Conservation (phyloP, 2,329 filamentous ascomycete species). For the Clarireedia sp. region DNA sequence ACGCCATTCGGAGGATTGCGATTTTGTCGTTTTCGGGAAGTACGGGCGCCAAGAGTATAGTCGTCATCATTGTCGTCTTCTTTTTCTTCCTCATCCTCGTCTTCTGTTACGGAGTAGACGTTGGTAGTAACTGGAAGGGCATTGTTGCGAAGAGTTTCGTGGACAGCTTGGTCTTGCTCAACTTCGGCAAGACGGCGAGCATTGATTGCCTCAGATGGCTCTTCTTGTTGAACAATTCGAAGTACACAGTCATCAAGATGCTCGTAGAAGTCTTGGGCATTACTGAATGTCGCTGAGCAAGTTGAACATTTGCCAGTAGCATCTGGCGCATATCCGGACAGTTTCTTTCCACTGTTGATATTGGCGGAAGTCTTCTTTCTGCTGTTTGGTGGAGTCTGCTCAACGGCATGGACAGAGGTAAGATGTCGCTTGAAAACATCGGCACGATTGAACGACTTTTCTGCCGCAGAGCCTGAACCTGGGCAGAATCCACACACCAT, state of each 20-base stretch:
- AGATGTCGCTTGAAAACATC: slow-evolving; percentile 97
- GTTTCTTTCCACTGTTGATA: slow-evolving; percentile 39
- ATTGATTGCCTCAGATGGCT: slow-evolving; percentile 62
- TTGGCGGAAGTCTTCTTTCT: slow-evolving; percentile 53
- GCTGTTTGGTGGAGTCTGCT: slow-evolving; percentile 87
- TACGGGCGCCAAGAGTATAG: slow-evolving; percentile 43
- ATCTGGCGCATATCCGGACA: slow-evolving; percentile 64
- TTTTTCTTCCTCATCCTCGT: slow-evolving; percentile 48
- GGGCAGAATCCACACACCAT: slow-evolving; percentile 98
- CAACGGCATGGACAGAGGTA: slow-evolving; percentile 85
- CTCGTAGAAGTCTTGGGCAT: slow-evolving; percentile 94
- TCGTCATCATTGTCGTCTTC: slow-evolving; percentile 49
- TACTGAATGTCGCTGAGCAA: slow-evolving; percentile 75
- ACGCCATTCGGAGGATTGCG: slow-evolving; percentile 41
- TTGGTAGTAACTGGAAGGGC: slow-evolving; percentile 33
- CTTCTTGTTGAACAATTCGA: slow-evolving; percentile 64
- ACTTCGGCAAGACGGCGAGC: slow-evolving; percentile 58
- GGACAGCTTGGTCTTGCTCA: slow-evolving; percentile 54
- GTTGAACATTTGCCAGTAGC: slow-evolving; percentile 86
- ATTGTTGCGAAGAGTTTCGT: slow-evolving; percentile 57
- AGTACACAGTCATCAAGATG: slow-evolving; percentile 75
- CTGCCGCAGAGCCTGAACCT: slow-evolving; percentile 74
- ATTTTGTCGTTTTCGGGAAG: slow-evolving; percentile 31
- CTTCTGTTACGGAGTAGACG: slow-evolving; percentile 36
- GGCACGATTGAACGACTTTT: slow-evolving; percentile 93